Evolutionary conservation across 1,284 basidiomycete species (phyloP).

Genomic region (Trametes versicolor): DNA sequence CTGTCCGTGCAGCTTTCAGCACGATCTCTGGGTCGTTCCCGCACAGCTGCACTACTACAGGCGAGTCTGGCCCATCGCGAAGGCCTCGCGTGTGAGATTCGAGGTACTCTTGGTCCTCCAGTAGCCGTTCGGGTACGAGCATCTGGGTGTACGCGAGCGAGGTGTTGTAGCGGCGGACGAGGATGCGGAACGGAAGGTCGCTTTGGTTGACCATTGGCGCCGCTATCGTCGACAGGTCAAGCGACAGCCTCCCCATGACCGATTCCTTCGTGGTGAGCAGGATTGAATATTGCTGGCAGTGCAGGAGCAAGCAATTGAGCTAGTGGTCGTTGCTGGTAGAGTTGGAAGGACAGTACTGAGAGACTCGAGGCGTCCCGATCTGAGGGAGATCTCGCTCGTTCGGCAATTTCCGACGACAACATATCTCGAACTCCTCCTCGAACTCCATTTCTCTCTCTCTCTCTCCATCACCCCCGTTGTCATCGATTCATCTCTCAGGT

Average conservation of each 20-base stretch:
- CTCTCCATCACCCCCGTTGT: slow-evolving; percentile 6
- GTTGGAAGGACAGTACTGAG: no score
- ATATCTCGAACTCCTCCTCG: not conserved
- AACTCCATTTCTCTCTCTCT: not conserved
- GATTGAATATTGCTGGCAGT: no score
- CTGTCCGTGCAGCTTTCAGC: slow-evolving; percentile 63
- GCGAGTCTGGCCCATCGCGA: slow-evolving; percentile 42
- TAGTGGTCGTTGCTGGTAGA: no score
- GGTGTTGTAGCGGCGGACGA: slow-evolving; percentile 66
- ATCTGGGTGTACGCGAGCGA: slow-evolving; percentile 78
- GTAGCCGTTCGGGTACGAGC: slow-evolving; percentile 65
- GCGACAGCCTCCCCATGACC: not conserved
- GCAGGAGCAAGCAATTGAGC: no score
- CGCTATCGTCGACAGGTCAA: slow-evolving; percentile 35
- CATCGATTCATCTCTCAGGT: not conserved
- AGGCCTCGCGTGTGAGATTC: slow-evolving; percentile 53
- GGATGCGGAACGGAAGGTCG: slow-evolving; percentile 72
- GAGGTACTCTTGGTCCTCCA: slow-evolving; percentile 68
- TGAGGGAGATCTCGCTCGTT: not conserved
- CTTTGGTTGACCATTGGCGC: slow-evolving; percentile 82
- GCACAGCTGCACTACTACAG: slow-evolving; percentile 76
- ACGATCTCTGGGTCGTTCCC: slow-evolving; percentile 71
- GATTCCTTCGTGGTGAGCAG: not conserved
- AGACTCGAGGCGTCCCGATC: not conserved
- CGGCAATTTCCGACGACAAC: slow-evolving; percentile 4